phyloP scores from a whole-genome alignment of 202 grass and related monocot genomes.

The Saccharum hybrid region DNA sequence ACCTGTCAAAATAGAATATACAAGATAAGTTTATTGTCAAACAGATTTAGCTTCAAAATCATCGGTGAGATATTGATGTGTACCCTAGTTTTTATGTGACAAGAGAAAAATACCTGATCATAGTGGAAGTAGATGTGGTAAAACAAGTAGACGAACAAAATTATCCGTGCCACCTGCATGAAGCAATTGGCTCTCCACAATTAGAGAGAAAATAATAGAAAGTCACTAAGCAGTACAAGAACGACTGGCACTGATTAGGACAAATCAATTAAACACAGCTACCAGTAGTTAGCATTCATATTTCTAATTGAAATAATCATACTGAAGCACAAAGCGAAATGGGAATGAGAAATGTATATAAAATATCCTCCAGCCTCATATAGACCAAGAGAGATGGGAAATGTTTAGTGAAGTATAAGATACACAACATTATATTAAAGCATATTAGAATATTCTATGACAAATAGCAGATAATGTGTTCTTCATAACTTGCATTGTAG shows the following conservation, averaged over 20 bases:
- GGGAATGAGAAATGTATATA: not conserved
- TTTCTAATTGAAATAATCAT: not conserved
- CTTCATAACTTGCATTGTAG: constrained; percentile 11
- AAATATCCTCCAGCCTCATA: not conserved
- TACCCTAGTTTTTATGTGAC: constrained; percentile 4
- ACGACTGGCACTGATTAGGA: not conserved
- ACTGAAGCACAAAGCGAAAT: not conserved
- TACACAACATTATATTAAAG: not conserved
- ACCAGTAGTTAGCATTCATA: not conserved
- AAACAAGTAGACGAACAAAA: constrained; percentile 90
- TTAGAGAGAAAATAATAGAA: constrained; percentile 15
- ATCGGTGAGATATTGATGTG: constrained; percentile 11
- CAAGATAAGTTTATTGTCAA: constrained; percentile 41
- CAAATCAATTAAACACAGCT: not conserved
- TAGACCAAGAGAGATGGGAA: not conserved
- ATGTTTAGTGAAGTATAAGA: not conserved
- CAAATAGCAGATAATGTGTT: not conserved
- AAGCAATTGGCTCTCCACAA: constrained; percentile 1
- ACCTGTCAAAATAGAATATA: constrained; percentile 63
- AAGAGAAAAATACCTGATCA: constrained; percentile 63
- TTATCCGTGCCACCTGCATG: constrained; percentile 90
- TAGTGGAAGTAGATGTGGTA: constrained; percentile 92
- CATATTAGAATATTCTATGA: constrained; percentile 18
- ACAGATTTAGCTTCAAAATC: constrained; percentile 33
- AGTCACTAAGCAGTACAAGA: constrained; percentile 7